Evolutionary conservation across 2,329 filamentous ascomycete genomes (phyloP).

Genomic region (Domatiomyces catenatus): DNA sequence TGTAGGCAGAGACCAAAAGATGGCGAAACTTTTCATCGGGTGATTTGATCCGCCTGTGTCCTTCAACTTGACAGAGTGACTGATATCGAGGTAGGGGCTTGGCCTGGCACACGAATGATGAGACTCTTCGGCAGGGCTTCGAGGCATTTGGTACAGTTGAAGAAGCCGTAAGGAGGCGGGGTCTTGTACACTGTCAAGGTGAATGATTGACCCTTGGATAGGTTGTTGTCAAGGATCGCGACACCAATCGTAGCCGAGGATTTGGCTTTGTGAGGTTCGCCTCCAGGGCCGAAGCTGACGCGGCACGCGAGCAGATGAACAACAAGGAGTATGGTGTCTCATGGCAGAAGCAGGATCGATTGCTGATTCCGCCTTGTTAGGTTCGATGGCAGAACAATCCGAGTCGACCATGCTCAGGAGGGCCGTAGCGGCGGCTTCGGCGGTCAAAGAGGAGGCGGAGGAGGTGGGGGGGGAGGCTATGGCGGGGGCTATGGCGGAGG

Average conservation of each 20-base stretch:
- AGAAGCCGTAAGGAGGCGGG: constrained; percentile 60
- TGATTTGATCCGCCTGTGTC: constrained; percentile 5
- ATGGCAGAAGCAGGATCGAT: constrained; percentile 5
- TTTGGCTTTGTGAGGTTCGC: constrained; percentile 92
- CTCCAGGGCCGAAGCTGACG: constrained; percentile 27
- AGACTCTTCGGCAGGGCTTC: constrained; percentile 75
- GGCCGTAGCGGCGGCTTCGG: constrained; percentile 39
- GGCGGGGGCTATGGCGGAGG: constrained; percentile 14
- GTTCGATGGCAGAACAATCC: constrained; percentile 86
- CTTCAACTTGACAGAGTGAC: constrained; percentile 2
- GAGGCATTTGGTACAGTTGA: constrained; percentile 80
- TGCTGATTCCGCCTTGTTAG: constrained; percentile 31
- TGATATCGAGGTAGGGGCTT: constrained; percentile 53
- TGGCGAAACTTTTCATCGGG: constrained; percentile 19
- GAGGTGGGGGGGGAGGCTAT: constrained; percentile 26
- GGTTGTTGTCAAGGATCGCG: constrained; percentile 96
- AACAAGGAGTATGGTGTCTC: constrained; percentile 50
- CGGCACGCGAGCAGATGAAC: constrained; percentile 30
- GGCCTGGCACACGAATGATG: constrained; percentile 94
- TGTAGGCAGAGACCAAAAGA: constrained; percentile 1
- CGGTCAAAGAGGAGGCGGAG: constrained; percentile 26
- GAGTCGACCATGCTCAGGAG: constrained; percentile 90
- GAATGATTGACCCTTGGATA: constrained; percentile 26
- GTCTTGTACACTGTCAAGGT: constrained; percentile 2
- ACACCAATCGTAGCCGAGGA: constrained; percentile 88